A percentile compares a stretch with the other conserved stretches of the same genome.
These are phyloP conservation scores for Hypholoma fasciculare DNA, from an alignment of 768 basidiomycete genomes.

Conservation along the genomic window DNA sequence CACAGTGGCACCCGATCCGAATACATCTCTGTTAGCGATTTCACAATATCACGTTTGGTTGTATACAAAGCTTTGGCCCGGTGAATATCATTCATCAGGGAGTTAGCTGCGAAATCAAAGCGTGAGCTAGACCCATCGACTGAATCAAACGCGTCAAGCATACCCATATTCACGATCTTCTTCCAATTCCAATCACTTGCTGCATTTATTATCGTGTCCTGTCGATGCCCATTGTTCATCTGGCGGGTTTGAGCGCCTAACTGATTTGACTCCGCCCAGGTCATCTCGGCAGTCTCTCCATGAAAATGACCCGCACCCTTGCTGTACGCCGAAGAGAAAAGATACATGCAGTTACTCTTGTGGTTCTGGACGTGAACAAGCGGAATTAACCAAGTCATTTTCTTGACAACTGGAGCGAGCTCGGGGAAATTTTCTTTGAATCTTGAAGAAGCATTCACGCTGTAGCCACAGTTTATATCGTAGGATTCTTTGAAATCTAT, in stretches of 20 bases:
- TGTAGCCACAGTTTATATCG: conserved; percentile 26
- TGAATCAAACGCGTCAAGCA: not conserved
- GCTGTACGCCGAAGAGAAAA: conserved; percentile 21
- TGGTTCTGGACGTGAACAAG: conserved; percentile 27
- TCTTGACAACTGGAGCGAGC: conserved; percentile 6
- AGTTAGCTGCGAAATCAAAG: not conserved
- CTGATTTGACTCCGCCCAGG: conserved; percentile 24
- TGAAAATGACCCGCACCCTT: conserved; percentile 22
- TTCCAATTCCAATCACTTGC: conserved; percentile 24
- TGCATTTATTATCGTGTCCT: conserved; percentile 22
- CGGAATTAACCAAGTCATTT: conserved; percentile 17
- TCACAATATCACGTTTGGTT: not conserved
- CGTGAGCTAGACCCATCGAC: too few species aligned
- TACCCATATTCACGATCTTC: conserved; percentile 17
- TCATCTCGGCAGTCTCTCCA: conserved; percentile 29
- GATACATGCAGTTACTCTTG: conserved; percentile 24
- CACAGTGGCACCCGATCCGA: not conserved
- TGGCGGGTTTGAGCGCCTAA: conserved; percentile 21
- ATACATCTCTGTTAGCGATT: not conserved
- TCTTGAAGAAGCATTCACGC: conserved; percentile 12
- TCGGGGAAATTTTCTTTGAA: not conserved
- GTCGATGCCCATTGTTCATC: conserved; percentile 29
- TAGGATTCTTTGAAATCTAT: conserved; percentile 17
- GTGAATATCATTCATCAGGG: not conserved
- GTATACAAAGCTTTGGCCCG: not conserved